Evolutionary conservation across 148 eudicot species (phyloP).

Genomic region (Rheum nobile): DNA sequence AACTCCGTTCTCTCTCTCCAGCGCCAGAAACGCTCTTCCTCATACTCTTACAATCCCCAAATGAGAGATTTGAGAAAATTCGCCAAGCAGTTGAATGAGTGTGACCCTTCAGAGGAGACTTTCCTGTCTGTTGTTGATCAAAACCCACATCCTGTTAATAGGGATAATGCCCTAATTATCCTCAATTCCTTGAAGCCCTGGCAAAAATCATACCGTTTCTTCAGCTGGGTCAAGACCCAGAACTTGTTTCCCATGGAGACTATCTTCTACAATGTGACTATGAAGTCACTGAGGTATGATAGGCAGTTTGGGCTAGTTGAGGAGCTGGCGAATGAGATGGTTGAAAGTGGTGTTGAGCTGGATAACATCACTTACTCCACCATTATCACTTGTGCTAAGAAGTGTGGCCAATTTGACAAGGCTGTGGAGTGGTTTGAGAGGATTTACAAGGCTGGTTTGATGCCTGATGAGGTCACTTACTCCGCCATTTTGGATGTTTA

Average conservation of each 20-base stretch:
- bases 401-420: slow-evolving; percentile 61
- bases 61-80: slow-evolving; percentile 65
- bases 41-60: slow-evolving; percentile 46
- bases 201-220: slow-evolving; percentile 64
- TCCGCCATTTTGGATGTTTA: slow-evolving; percentile 89
- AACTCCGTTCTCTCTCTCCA: slow-evolving; percentile 66
- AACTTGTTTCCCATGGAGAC: slow-evolving; percentile 76
- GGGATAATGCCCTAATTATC: slow-evolving; percentile 67
- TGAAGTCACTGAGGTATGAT: slow-evolving; percentile 92
- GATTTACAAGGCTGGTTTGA: slow-evolving; percentile 88
- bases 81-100: slow-evolving; percentile 52
- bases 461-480: slow-evolving; percentile 99
- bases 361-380: slow-evolving; percentile 97
- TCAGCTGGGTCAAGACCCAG: slow-evolving; percentile 76
- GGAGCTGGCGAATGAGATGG: slow-evolving; percentile 78
- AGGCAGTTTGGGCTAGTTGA: slow-evolving; percentile 75
- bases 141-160: slow-evolving; percentile 44
- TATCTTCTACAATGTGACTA: slow-evolving; percentile 73
- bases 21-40: slow-evolving; percentile 42
- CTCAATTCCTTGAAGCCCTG: slow-evolving; percentile 62
- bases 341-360: slow-evolving; percentile 42
- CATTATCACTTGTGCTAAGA: slow-evolving; percentile 88
- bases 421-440: slow-evolving; percentile 99
- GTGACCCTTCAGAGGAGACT: slow-evolving; percentile 31
- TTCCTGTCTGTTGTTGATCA: slow-evolving; percentile 41